Conservation (phyloP, 164 flowering plant species). For the Stephania yunnanensis region DNA sequence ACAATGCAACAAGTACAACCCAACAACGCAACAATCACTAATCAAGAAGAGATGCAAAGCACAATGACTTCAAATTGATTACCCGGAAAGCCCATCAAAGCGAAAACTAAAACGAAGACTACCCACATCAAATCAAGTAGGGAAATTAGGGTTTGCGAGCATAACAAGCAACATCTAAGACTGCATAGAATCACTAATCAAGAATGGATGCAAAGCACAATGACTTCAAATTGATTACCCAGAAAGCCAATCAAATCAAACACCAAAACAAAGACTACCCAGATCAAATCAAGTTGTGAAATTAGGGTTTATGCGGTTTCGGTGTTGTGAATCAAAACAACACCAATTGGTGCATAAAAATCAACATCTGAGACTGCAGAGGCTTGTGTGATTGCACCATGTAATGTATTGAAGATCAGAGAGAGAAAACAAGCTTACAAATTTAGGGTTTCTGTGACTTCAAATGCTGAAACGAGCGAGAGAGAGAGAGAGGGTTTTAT, state of each 20-base stretch:
- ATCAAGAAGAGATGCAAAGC: background rate
- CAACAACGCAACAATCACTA: background rate
- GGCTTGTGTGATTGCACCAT: background rate
- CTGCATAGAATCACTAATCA: background rate
- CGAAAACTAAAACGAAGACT: background rate
- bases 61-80: background rate
- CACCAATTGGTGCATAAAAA: background rate
- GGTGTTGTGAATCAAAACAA: background rate
- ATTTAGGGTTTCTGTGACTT: background rate
- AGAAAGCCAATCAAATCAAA: background rate
- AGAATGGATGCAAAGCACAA: background rate
- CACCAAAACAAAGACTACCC: background rate
- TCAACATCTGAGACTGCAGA: background rate
- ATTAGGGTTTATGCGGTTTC: background rate
- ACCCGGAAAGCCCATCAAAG: background rate
- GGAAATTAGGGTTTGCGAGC: constrained; percentile 1
- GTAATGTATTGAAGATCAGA: background rate
- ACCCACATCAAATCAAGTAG: background rate
- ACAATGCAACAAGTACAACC: background rate
- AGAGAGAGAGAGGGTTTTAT: constrained; percentile 3
- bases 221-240: background rate
- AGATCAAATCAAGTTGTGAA: background rate
- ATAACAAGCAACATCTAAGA: background rate
- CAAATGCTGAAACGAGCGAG: background rate
- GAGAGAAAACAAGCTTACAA: constrained; percentile 2